Conservation (phyloP, 1,284 basidiomycete species). For the Leccinum huronense region DNA sequence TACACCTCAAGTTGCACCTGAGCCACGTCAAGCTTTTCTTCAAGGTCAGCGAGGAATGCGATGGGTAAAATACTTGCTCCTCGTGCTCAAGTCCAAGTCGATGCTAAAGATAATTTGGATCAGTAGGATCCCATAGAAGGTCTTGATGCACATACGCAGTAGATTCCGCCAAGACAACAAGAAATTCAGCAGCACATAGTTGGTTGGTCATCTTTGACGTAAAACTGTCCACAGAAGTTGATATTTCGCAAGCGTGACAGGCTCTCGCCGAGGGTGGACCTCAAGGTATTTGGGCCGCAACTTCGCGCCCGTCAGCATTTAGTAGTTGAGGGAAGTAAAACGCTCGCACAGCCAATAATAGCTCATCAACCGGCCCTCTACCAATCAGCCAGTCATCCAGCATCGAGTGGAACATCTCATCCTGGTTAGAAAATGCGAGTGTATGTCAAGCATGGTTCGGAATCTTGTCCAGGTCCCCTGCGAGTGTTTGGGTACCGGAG, state of each 20-base stretch:
- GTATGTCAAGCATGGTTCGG: conserved; percentile 70
- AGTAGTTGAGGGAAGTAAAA: conserved; percentile 11
- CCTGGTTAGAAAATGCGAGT: conserved; percentile 79
- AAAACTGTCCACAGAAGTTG: conserved; percentile 95
- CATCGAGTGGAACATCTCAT: conserved; percentile 92
- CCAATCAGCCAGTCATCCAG: conserved; percentile 93
- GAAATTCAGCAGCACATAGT: conserved; percentile 82
- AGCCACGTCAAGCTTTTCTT: conserved; percentile 96
- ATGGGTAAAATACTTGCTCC: conserved; percentile 89
- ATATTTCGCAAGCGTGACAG: conserved; percentile 77
- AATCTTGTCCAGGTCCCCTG: conserved; percentile 62
- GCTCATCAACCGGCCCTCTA: conserved; percentile 78
- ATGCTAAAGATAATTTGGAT: conserved; percentile 45
- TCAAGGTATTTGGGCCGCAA: conserved; percentile 85
- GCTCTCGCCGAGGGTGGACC: conserved; percentile 80
- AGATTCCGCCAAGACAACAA: conserved; percentile 86
- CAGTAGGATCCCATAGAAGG: conserved; percentile 1
- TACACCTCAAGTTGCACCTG: conserved; percentile 94
- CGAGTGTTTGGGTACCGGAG: conserved; percentile 28
- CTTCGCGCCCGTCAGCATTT: conserved; percentile 40
- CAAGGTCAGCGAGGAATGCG: conserved; percentile 83
- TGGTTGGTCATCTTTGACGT: conserved; percentile 87
- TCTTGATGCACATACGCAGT: conserved; percentile 55
- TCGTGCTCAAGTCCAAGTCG: conserved; percentile 64
- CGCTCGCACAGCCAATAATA: conserved; percentile 70